Percentiles rank a stretch among this genome's conserved stretches.
Evolutionary conservation across 345 rosid genomes (phyloP).

Genomic region (Eucalyptus regnans): DNA sequence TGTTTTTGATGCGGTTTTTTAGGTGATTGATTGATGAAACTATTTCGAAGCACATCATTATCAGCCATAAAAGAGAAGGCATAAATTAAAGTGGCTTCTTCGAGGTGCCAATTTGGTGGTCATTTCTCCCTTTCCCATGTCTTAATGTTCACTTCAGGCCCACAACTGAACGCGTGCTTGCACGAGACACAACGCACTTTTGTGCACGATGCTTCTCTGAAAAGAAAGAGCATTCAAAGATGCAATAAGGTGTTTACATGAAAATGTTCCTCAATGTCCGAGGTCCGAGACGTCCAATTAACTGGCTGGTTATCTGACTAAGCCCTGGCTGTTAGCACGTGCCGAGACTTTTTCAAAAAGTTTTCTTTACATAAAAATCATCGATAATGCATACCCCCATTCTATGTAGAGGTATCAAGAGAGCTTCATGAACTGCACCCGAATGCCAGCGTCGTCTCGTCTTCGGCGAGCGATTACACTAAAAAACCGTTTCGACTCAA

Average conservation of each 20-base stretch:
- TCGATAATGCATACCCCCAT: neutral
- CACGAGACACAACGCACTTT: too few relatives aligned
- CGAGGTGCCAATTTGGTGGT: too few relatives aligned
- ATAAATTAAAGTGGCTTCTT: too few relatives aligned
- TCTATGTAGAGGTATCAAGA: neutral
- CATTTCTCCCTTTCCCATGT: too few relatives aligned
- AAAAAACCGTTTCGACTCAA: neutral
- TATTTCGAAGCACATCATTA: too few relatives aligned
- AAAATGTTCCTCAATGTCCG: neutral
- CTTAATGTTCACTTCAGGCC: too few relatives aligned
- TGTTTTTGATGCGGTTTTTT: too few relatives aligned
- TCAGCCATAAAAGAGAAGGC: too few relatives aligned
- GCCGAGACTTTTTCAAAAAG: neutral
- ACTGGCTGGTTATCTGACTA: neutral
- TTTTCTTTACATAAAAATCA: neutral
- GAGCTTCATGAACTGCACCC: neutral
- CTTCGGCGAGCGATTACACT: neutral
- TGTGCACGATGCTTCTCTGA: too few relatives aligned
- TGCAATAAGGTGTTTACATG: neutral
- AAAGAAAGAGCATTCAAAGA: too few relatives aligned
- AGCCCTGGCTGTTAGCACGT: neutral
- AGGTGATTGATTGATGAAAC: too few relatives aligned
- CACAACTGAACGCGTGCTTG: too few relatives aligned
- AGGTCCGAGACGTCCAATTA: neutral
- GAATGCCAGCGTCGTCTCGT: accelerated